phyloP scores from a whole-genome alignment of 495 filamentous ascomycete genomes.

The Penicillium samsonianum region DNA sequence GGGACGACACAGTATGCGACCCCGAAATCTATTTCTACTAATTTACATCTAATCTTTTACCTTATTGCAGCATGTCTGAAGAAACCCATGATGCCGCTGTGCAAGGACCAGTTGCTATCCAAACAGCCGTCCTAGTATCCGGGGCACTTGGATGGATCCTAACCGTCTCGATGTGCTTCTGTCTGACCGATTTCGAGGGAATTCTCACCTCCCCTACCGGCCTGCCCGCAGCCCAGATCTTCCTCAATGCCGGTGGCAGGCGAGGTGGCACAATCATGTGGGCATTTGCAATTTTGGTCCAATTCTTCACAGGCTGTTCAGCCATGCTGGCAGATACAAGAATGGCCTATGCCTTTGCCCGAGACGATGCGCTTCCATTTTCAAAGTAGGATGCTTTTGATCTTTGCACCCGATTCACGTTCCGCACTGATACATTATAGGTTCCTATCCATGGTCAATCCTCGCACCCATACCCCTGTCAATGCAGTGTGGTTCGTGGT shows the following conservation, averaged over 20 bases:
- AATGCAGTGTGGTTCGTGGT: constrained; percentile 75
- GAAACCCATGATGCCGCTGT: constrained; percentile 72
- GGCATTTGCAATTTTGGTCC: constrained; percentile 68
- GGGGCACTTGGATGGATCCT: constrained; percentile 65
- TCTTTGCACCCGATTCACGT: neutral
- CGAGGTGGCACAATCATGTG: constrained; percentile 66
- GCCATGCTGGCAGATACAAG: constrained; percentile 71
- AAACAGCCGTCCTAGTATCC: constrained; percentile 64
- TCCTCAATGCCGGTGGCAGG: constrained; percentile 65
- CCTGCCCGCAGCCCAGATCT: constrained; percentile 69
- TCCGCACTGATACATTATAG: constrained; percentile 24
- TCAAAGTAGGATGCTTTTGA: constrained; percentile 48
- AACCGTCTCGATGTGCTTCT: constrained; percentile 69
- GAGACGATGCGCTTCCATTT: constrained; percentile 69
- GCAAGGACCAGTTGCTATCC: constrained; percentile 64
- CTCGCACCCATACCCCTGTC: constrained; percentile 61
- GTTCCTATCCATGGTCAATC: constrained; percentile 60
- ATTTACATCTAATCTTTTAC: neutral
- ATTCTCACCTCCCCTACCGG: constrained; percentile 64
- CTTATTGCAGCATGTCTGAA: constrained; percentile 62
- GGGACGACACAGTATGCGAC: constrained; percentile 64
- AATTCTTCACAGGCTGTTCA: constrained; percentile 71
- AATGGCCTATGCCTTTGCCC: constrained; percentile 73
- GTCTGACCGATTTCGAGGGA: constrained; percentile 62
- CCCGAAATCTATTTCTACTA: neutral